A percentile compares a stretch with the other conserved stretches of the same genome.
phyloP scores from a whole-genome alignment of 2,329 filamentous ascomycete species.

The Graphium sp. region DNA sequence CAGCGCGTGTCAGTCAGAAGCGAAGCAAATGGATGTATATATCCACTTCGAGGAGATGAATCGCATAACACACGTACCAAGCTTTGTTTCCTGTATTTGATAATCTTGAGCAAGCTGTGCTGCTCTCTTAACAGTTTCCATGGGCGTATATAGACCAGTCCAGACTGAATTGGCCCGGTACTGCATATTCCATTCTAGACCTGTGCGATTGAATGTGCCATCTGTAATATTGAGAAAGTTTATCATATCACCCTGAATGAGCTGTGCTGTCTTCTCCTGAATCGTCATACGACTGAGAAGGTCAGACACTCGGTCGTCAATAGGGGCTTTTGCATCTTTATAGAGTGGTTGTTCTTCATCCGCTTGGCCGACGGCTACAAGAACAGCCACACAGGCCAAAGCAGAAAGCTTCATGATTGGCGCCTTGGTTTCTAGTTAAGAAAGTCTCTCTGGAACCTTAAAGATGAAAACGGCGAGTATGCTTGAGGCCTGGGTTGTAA shows the following conservation, averaged over 20 bases:
- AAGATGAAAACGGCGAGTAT: too few species aligned
- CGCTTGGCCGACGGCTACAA: conserved; percentile 11
- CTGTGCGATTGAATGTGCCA: conserved; percentile 49
- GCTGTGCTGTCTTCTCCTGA: conserved; percentile 55
- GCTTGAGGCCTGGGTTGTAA: too few species aligned
- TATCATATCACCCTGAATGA: conserved; percentile 51
- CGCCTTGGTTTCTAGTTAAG: too few species aligned
- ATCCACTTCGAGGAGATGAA: not conserved
- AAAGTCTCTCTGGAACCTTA: too few species aligned
- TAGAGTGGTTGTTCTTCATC: conserved; percentile 26
- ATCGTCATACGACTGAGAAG: conserved; percentile 58
- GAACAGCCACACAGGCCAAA: conserved; percentile 8
- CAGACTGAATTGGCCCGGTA: conserved; percentile 54
- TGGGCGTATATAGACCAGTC: conserved; percentile 49
- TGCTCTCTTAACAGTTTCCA: conserved; percentile 44
- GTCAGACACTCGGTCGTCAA: conserved; percentile 50
- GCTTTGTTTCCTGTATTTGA: conserved; percentile 28
- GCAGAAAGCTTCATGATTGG: conserved; percentile 14
- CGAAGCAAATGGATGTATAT: not conserved
- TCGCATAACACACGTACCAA: conserved; percentile 9
- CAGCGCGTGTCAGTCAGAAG: conserved; percentile 34
- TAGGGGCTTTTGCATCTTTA: conserved; percentile 43
- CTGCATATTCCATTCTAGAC: conserved; percentile 49
- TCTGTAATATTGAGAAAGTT: conserved; percentile 59
- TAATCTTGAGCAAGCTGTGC: conserved; percentile 54